phyloP scores from a whole-genome alignment of 1,284 basidiomycete genomes.

The Ustilago nuda region DNA sequence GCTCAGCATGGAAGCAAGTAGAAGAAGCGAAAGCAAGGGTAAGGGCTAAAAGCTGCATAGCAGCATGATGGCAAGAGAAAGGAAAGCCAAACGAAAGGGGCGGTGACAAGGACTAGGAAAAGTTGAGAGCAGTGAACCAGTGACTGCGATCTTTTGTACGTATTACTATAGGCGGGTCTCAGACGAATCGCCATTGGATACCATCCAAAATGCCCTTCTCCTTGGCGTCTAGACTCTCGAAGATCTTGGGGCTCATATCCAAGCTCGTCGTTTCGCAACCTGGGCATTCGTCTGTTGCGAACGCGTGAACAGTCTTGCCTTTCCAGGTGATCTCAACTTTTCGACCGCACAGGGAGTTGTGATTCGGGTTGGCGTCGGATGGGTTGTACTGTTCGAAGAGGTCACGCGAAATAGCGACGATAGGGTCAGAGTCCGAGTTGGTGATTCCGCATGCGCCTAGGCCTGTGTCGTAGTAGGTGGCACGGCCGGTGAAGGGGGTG shows the following conservation, averaged over 20 bases:
- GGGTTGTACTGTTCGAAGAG: conserved; percentile 55
- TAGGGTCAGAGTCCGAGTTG: conserved; percentile 34
- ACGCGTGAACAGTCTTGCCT: conserved; percentile 73
- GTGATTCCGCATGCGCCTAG: conserved; percentile 44
- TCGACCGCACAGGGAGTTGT: conserved; percentile 73
- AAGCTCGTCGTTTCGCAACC: conserved; percentile 79
- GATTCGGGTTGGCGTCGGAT: conserved; percentile 31
- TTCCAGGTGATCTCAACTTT: conserved; percentile 76
- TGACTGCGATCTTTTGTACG: background rate
- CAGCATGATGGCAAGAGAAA: background rate
- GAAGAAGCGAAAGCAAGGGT: no score
- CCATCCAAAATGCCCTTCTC: conserved; percentile 51
- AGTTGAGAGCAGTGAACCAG: background rate
- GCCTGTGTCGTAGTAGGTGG: conserved; percentile 47
- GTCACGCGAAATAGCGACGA: conserved; percentile 52
- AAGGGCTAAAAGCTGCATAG: no score
- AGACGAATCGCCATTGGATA: conserved; percentile 49
- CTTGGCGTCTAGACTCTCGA: conserved; percentile 69
- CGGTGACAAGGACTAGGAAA: no score
- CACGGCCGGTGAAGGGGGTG: conserved; percentile 29
- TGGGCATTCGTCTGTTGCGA: conserved; percentile 78
- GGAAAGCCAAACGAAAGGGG: no score
- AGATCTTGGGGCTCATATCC: conserved; percentile 81
- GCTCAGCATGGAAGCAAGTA: background rate
- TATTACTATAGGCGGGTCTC: background rate